Base-by-base conservation (phyloP, 73 alveolate species). In the Stentor coeruleus region DNA sequence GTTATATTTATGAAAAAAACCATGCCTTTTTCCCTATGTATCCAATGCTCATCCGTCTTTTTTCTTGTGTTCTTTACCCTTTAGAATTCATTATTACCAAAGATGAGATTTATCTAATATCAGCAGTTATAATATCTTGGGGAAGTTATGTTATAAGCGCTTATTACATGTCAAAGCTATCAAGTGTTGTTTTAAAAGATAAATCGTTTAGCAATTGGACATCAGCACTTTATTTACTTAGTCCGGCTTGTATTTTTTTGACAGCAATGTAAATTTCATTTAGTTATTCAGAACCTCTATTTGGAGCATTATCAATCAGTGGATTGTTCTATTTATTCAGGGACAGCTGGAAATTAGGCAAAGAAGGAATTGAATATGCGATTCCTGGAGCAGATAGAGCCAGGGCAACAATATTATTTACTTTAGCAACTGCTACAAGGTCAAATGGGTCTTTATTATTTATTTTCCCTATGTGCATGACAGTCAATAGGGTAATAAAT, bases 1-100 rank as follows among this genome's bases (percentile, higher is more conserved):
- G 83, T 20, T 75, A 75, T 38, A 28, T 75, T 75, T 75, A n/a
- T 75, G 83, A 75, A 38, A 75, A 75, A 38, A 75, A 75, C 39
- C 83, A 75, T 75, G 83, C 83, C 2, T 75, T 75, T 40, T 75
- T 75, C 38, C 83, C 83, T 20, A 11, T 31, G 28, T 75, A 20
- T 75, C 83, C 83, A 37, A 28, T 66, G 83, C 2, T 75, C n/a
- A 39, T 75, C 39, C 30, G 72, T 37, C 15, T 14, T 36, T 15
- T 40, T 1, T 35, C 38, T 15, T 15, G n/a, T 20, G 38, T 39
- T 0, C 2, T 75, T n/a, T 36, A 75, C 15, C 83, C 30, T 75
- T 1, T 75, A n/a, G n/a, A 37, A 75, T n/a, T n/a, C 26, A 37
- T 31, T 26, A 14, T 39, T 30, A 26, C 39, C 28, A 2, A 6